Evolutionary conservation across 768 basidiomycete genomes (phyloP), one percentile per base, ranked within the genome.

Genomic region (Kwoniella pini): DNA sequence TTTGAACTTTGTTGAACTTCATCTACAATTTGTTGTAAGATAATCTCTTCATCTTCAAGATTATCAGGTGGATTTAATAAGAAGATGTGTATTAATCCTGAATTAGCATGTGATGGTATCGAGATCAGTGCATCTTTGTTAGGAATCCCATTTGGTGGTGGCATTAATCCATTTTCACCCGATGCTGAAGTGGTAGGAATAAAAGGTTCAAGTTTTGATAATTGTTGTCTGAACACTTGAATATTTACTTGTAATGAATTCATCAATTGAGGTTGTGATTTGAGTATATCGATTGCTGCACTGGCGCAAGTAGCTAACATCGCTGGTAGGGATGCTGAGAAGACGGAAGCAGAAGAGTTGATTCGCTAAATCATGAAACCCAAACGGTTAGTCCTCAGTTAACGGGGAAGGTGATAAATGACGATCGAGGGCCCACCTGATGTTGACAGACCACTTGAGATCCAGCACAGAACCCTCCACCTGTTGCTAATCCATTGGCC

Each of bases 381-480:
- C 33, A 36, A 7, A 36, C 33, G 15, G 33, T 36, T 15, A 36
- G 33, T 7, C 15, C 33, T 36, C 33, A 15, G 7, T 36, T n/a
- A n/a, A n/a, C n/a, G 33, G 7, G 33, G 33, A 7, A 7, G 33
- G 7, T 36, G 7, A 36, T 7, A 36, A 36, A 36, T 36, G 33
- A 36, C 7, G 33, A 36, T 7, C 15, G 33, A 36, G 7, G 15
- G 52, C 79, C 21, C 67, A 88, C 90, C 83, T 93, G 95, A 74
- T 99, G 95, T 64, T 90, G 85, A 22, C 91, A 85, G 28, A 96
- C 89, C 39, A 85, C 83, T 17, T 80, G 79, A 0, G 89, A 88
- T 24, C 96, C 96, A 2, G 91, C 91, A 71, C 95, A 98, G 84
- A 98, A 99, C 1, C 96, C 96, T 48, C 95, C 96, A 1, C 84